Base-by-base conservation (phyloP, 2,329 filamentous ascomycete genomes). In the Pyricularia pennisetigena region DNA sequence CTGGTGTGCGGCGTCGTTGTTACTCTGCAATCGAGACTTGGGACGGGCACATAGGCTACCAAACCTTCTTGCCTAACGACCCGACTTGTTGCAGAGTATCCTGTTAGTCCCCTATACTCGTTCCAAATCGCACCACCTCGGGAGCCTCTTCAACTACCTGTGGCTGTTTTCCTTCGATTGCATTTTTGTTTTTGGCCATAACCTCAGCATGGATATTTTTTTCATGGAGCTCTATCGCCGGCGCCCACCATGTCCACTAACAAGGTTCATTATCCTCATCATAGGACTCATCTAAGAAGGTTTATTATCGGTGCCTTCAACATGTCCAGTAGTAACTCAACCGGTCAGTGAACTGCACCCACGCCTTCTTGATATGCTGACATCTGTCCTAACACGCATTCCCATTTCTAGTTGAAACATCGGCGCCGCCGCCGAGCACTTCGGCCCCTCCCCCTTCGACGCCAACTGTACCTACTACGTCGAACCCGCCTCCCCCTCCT, bases 321-420 rank as follows among this genome's bases (percentile, higher is more conserved):
- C 69, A 78, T 78, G 76, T 75, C 74, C n/a, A 62, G 23, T 23
- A 35, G 30, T 66, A 73, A 72, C 68, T 68, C 67, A 62, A 75
- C 74, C 69, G 74, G 72, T 71, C 71, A 20, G 41, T n/a, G 16
- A n/a, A 5, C 41, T 7, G 6, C 14, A 49, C 41, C 3, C 9
- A n/a, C 4, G n/a, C 16, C 41, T n/a, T n/a, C 6, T 49, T 49
- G 41, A 4, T n/a, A 6, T 8, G 10, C 2, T 1, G 16, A 49
- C 16, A 49, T 49, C 14, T 20, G 41, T 49, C 2, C 41, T 49
- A 49, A 30, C 12, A 57, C 32, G 8, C 64, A 20, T 57, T 35
- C 62, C 67, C 24, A 30, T 69, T 65, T 12, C 7, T 35, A 64
- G 7, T 63, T 67, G 41, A 49, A 49, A 49, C 20, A n/a, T 49